Evolutionary conservation across 257 asterid species (phyloP), one percentile per base, ranked within the genome.

Genomic region (Eustoma russellianum): DNA sequence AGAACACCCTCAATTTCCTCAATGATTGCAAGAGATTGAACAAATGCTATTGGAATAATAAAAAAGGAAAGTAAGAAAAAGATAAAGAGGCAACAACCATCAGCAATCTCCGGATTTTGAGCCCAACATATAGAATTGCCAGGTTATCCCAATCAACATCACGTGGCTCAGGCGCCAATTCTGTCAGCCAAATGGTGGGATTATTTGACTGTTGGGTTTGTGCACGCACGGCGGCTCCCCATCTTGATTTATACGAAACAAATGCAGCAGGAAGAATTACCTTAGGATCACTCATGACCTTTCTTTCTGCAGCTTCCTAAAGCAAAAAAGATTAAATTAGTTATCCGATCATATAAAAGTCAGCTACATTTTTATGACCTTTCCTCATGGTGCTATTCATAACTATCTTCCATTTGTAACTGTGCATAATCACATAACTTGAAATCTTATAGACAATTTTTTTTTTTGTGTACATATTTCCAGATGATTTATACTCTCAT

Each of bases 151-250:
- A 88, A 64, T 70, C 80, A 48, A 88, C 83, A 55, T 89, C 95
- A 44, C 89, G 79, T 15, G 95, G 97, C 57, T 85, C 97, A 11
- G 97, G 93, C 33, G 97, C 97, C 97, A 95, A 85, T 51, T 85
- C 87, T 1, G 95, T 89, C 45, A 83, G 73, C 97, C 97, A 89
- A 40, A 71, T 17, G 12, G 83, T 79, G 28, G 95, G 89, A 72
- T 89, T 76, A 41, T 80, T 67, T 13, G 94, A 17, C 62, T 80
- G 95, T 56, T 83, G 94, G 18, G 97, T 89, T 67, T 89, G 97
- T 46, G 95, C 92, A 64, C 97, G 83, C 50, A 89, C 87, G 9
- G 94, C 97, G 3, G 97, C 93, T 59, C 94, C 97, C 92, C 92
- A 83, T 54, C 97, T 80, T 13, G 94, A 80, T 60, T 73, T 79